phyloP scores from a whole-genome alignment of 208 protist species.

The Leishmania arabica region DNA sequence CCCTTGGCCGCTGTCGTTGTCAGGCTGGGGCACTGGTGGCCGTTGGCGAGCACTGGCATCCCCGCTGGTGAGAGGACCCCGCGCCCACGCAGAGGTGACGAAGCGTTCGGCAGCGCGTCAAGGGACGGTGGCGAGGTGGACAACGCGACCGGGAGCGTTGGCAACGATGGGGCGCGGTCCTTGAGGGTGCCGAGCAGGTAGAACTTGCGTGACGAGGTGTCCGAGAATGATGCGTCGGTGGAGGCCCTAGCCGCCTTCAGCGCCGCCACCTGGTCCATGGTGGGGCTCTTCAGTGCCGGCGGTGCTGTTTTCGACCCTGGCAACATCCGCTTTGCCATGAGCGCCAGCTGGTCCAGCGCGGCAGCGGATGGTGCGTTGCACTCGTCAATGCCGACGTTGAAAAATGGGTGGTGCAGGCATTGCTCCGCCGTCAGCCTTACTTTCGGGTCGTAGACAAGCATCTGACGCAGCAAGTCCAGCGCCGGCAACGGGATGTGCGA shows the following conservation, averaged over 20 bases:
- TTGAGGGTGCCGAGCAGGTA: conserved; percentile 28
- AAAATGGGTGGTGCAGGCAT: conserved; percentile 94
- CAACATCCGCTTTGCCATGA: conserved; percentile 48
- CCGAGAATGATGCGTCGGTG: conserved; percentile 17
- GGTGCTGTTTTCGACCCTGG: conserved; percentile 55
- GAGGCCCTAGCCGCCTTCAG: conserved; percentile 13
- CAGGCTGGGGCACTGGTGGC: neutral
- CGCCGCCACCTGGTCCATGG: neutral
- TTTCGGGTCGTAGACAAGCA: conserved; percentile 96
- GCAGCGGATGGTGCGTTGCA: conserved; percentile 42
- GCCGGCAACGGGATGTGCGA: conserved; percentile 86
- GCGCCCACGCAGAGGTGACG: neutral
- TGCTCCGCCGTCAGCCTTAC: conserved; percentile 93
- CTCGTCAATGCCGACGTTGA: conserved; percentile 73
- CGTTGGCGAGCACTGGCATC: conserved; percentile 6
- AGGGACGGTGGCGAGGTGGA: neutral
- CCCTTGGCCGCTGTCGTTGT: neutral
- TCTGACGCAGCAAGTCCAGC: conserved; percentile 91
- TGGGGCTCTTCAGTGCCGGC: conserved; percentile 27
- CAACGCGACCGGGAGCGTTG: conserved; percentile 1
- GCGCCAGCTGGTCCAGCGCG: conserved; percentile 51
- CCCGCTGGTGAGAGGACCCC: neutral
- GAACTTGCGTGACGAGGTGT: conserved; percentile 33
- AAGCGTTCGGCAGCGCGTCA: conserved; percentile 1
- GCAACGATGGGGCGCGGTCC: neutral